phyloP scores from a whole-genome alignment of 139 green algal species.

The Closterium sp. region DNA sequence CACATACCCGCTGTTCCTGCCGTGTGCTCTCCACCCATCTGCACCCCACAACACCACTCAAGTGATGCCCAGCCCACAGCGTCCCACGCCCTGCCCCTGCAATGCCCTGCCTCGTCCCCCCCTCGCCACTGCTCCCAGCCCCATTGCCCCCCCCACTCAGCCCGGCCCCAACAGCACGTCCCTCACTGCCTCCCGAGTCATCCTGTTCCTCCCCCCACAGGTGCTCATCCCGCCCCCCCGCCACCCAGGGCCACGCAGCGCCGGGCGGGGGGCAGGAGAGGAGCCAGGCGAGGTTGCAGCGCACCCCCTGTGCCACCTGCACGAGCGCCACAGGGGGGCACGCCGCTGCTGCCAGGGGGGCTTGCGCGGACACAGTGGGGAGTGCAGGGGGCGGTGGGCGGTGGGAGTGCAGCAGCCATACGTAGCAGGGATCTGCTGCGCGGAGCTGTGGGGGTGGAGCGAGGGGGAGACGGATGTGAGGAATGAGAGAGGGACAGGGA shows the following conservation, averaged over 20 bases:
- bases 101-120: not conserved
- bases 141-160: not conserved
- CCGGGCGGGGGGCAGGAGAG: not conserved
- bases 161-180: not conserved
- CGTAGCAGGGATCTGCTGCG: not conserved
- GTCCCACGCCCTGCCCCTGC: not conserved
- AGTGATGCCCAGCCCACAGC: not conserved
- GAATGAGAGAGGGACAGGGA: not conserved
- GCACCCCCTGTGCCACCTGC: not conserved
- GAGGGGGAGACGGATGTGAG: not conserved
- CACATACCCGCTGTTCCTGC: not conserved
- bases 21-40: not conserved
- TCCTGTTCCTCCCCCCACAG: not conserved
- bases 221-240: not conserved
- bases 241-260: not conserved
- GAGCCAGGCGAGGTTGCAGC: not conserved
- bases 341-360: not conserved
- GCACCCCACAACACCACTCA: not conserved
- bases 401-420: not conserved
- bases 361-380: not conserved
- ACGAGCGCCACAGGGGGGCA: not conserved
- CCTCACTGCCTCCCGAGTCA: not conserved
- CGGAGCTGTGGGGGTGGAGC: not conserved
- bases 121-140: not conserved
- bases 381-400: not conserved